Evolutionary conservation across 805 yeast genomes (phyloP), one percentile per base, ranked within the genome.

Genomic region (Metschnikowia orientalis): DNA sequence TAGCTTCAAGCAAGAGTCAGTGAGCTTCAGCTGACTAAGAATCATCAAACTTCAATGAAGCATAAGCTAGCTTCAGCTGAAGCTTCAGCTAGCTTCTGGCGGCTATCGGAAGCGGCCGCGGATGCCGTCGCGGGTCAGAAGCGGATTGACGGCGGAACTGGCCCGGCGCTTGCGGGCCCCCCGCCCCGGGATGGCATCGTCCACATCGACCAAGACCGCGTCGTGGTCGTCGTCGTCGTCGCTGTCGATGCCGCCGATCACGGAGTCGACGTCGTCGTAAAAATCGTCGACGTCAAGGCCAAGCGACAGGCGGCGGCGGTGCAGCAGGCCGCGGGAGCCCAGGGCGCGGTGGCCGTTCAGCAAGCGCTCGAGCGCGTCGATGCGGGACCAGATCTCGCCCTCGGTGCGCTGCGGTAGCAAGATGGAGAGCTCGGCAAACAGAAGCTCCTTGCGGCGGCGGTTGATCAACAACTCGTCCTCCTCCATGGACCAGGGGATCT

Each of bases 391-490:
- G 26, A 87, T 87, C 45, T 85, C 92, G n/a, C 67, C 67, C 51
- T 82, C 88, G 0, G 92, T 69, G 42, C 86, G 73, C 37, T 71
- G 72, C 10, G 92, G 90, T 26, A 87, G 62, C 32, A 87, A 57
- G 20, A 86, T 79, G 10, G 81, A 71, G 23, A 87, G 61, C 57
- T 87, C 95, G 11, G 80, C 81, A 48, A 81, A 69, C 20, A 81
- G 72, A 24, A 87, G 59, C 35, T 80, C 81, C 43, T 77, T 61
- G 30, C 72, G 61, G 7, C 75, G 57, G 32, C 82, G 63, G 38
- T 73, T 66, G 28, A 71, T 69, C 26, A 75, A 47, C 23, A 86
- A 54, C 41, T 79, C 82, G 56, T 86, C 95, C 56, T 86, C 95
- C 32, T 83, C 92, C 47, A 62, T 58, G 2, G 73, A 57, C 78